Percentiles rank a stretch among this genome's conserved stretches.
Conservation (phyloP, 768 basidiomycete species). For the Suillus placidus region DNA sequence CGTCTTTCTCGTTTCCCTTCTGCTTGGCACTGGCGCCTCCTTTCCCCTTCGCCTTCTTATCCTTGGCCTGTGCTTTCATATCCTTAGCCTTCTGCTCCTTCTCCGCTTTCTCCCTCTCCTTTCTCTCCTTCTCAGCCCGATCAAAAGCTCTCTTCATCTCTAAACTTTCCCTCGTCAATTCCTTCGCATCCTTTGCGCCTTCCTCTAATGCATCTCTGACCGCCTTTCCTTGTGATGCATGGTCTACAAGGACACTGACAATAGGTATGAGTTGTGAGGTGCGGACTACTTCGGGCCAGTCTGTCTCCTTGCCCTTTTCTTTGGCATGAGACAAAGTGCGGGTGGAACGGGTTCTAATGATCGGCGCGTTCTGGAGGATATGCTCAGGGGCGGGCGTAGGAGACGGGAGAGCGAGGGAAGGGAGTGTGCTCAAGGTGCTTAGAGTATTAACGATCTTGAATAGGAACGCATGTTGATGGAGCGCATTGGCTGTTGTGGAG, state of each 20-base stretch:
- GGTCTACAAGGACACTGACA: conserved; percentile 59
- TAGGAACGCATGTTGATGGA: neutral
- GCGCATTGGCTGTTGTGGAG: neutral
- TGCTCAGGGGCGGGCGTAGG: conserved; percentile 45
- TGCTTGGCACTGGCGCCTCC: conserved; percentile 39
- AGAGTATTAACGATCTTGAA: conserved; percentile 4
- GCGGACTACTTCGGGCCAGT: conserved; percentile 30
- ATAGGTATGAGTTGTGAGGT: conserved; percentile 72
- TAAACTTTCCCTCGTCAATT: conserved; percentile 46
- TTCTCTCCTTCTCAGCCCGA: conserved; percentile 32
- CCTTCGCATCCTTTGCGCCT: conserved; percentile 57
- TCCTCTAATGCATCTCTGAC: conserved; percentile 65
- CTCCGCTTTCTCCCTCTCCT: conserved; percentile 58
- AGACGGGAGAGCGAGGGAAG: conserved; percentile 59
- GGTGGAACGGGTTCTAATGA: conserved; percentile 52
- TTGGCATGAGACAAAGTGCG: conserved; percentile 33
- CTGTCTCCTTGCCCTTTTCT: neutral
- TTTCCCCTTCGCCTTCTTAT: conserved; percentile 56
- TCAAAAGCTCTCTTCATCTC: conserved; percentile 34
- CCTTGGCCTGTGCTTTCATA: conserved; percentile 20
- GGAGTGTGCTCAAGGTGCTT: conserved; percentile 15
- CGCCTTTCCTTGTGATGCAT: conserved; percentile 45
- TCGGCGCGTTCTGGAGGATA: conserved; percentile 28
- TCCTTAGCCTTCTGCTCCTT: conserved; percentile 37
- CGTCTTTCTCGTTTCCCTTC: conserved; percentile 42